Evolutionary conservation across 768 basidiomycete genomes (phyloP), one percentile per base, ranked within the genome.

Genomic region (Pholiota molesta): DNA sequence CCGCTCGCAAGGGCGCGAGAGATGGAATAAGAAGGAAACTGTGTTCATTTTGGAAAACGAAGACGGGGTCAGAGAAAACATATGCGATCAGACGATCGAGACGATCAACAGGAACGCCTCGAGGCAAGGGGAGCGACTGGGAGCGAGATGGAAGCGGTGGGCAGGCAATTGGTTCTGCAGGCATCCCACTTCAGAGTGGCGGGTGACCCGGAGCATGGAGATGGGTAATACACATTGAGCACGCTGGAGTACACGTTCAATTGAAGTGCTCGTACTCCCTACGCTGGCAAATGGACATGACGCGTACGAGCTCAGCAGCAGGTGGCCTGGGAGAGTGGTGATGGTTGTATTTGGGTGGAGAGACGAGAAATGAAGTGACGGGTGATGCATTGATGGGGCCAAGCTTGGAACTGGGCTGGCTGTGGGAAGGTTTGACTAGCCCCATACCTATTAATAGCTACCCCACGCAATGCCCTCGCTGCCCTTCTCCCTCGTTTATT

Each of bases 211-310:
- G 49, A 42, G 33, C 19, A 42, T 52, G 23, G 58, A 52, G 54
- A 56, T 37, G 29, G 29, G 37, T 63, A 62, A 58, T 65, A 57
- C 26, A 47, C 59, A 63, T 66, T 14, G 65, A 65, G 63, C 77
- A 78, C 75, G 78, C 69, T 77, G 78, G 74, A 73, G 57, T 71
- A 74, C 78, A 79, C 78, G 77, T n/a, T n/a, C n/a, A n/a, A n/a
- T 77, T 78, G 77, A 73, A 60, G 51, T 42, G 40, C n/a, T 21
- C 39, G 44, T 35, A 42, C 62, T n/a, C 55, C 49, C 40, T 16
- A 53, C 52, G 33, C n/a, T n/a, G n/a, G n/a, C n/a, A n/a, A n/a
- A n/a, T n/a, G 28, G 52, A 19, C 16, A 19, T 2, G 31, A 13
- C 52, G 16, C 28, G 35, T 53, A 35, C 52, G 35, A 35, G 35